Conservation (phyloP, 2,329 filamentous ascomycete genomes). For the Penicillium palitans region DNA sequence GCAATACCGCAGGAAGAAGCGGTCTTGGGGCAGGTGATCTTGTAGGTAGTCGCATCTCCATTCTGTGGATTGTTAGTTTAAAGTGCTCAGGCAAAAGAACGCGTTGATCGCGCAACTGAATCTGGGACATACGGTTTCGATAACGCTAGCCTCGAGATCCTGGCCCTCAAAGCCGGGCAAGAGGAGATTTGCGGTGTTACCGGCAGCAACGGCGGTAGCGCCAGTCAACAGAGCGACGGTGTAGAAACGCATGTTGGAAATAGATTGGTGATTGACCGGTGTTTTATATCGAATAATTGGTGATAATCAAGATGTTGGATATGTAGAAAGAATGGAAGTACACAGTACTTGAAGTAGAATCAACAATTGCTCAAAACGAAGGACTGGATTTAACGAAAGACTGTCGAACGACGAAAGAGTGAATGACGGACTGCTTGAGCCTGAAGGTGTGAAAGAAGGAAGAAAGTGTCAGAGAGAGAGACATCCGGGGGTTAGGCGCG, state of each 20-base stretch:
- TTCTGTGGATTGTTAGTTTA: slow-evolving; percentile 13
- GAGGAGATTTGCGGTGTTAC: slow-evolving; percentile 24
- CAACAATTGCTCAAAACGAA: slow-evolving; percentile 22
- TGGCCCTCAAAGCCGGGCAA: slow-evolving; percentile 25
- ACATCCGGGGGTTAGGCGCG: slow-evolving; percentile 6
- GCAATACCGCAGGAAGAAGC: slow-evolving; percentile 21
- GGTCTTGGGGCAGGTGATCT: slow-evolving; percentile 24
- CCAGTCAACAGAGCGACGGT: slow-evolving; percentile 29
- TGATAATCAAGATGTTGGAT: slow-evolving; percentile 8
- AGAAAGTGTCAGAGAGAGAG: slow-evolving; percentile 16
- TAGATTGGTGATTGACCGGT: slow-evolving; percentile 4
- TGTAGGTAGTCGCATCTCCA: slow-evolving; percentile 27
- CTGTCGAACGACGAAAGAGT: slow-evolving; percentile 12
- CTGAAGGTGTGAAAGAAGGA: slow-evolving; percentile 13
- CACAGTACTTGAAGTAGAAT: slow-evolving; percentile 14
- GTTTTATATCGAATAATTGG: neutral
- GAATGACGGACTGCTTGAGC: slow-evolving; percentile 11
- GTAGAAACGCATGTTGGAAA: slow-evolving; percentile 27
- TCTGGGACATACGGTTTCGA: slow-evolving; percentile 18
- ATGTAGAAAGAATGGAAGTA: slow-evolving; percentile 12
- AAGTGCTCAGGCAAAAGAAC: neutral
- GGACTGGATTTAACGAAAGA: slow-evolving; percentile 23
- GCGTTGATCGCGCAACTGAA: neutral
- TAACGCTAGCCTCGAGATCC: slow-evolving; percentile 22
- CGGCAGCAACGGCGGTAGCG: slow-evolving; percentile 26